Conservation (phyloP, 2,329 filamentous ascomycete species). For the Fusarium floridanum region DNA sequence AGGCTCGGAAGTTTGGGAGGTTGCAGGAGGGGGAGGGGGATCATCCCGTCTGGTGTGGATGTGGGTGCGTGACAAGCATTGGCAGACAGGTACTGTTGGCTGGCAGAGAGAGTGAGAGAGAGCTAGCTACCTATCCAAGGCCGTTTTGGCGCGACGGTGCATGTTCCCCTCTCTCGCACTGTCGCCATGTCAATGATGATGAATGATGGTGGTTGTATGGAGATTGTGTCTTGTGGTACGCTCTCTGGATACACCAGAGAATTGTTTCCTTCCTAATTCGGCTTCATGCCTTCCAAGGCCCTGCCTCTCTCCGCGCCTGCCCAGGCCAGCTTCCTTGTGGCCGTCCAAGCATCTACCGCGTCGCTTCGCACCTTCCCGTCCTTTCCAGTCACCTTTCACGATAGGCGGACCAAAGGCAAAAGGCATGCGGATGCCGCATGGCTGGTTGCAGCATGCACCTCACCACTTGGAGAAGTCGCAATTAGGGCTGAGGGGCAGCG, state of each 20-base stretch:
- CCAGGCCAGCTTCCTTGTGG: background rate
- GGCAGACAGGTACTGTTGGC: background rate
- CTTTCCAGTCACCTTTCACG: constrained; percentile 37
- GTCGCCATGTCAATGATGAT: constrained; percentile 16
- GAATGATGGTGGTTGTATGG: constrained; percentile 7
- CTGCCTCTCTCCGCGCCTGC: constrained; percentile 4
- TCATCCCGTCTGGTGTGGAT: constrained; percentile 39
- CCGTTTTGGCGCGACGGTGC: constrained; percentile 22
- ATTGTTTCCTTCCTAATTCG: constrained; percentile 37
- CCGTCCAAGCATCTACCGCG: constrained; percentile 3
- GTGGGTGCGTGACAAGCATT: constrained; percentile 33
- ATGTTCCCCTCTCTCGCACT: constrained; percentile 31
- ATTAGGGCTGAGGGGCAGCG: constrained; percentile 38
- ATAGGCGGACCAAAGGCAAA: constrained; percentile 38
- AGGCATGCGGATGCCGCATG: constrained; percentile 35
- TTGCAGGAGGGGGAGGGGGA: constrained; percentile 36
- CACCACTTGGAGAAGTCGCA: constrained; percentile 37
- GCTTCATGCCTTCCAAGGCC: constrained; percentile 14
- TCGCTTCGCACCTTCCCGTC: constrained; percentile 33
- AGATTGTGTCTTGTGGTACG: constrained; percentile 31
- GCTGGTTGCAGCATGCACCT: constrained; percentile 41
- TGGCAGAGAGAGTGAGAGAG: background rate
- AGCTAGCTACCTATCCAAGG: constrained; percentile 6
- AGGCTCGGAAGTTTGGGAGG: constrained; percentile 31
- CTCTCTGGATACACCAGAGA: constrained; percentile 11